These are phyloP conservation scores for Phaeolepiota aurea DNA, from an alignment of 768 basidiomycete genomes.

Conservation along the genomic window DNA sequence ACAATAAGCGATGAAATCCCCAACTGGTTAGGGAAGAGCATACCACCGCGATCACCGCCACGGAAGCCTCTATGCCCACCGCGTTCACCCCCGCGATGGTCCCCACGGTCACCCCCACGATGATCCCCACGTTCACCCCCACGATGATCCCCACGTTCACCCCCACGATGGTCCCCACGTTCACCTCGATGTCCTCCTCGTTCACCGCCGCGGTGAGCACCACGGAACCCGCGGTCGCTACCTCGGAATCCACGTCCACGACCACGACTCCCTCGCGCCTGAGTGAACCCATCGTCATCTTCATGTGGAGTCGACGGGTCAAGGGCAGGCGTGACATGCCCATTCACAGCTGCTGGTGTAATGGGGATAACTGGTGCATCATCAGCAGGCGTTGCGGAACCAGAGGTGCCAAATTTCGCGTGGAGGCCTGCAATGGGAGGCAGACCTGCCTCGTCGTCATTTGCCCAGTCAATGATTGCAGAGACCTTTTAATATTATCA, in stretches of 20 bases:
- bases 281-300: conserved; percentile 62
- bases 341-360: conserved; percentile 12
- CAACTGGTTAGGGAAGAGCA: conserved; percentile 1
- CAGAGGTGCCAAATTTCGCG: conserved; percentile 69
- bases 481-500: conserved; percentile 9
- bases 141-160: conserved; percentile 16
- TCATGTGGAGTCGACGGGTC: conserved; percentile 14
- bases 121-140: conserved; percentile 10
- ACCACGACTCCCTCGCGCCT: conserved; percentile 35
- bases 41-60: conserved; percentile 15
- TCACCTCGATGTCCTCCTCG: conserved; percentile 6
- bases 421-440: conserved; percentile 74
- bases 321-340: conserved; percentile 18
- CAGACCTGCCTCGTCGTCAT: conserved; percentile 69
- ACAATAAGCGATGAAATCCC: neutral
- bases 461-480: conserved; percentile 72
- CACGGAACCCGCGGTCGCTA: conserved; percentile 27
- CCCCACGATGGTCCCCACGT: conserved; percentile 19
- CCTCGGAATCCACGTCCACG: conserved; percentile 25
- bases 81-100: conserved; percentile 11
- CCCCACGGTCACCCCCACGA: conserved; percentile 15
- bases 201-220: conserved; percentile 12
- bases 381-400: conserved; percentile 56
- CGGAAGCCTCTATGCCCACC: conserved; percentile 7
- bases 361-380: conserved; percentile 16